Percentiles rank a stretch among this genome's conserved stretches.
phyloP scores from a whole-genome alignment of 2,329 filamentous ascomycete species.

The Pyricularia pennisetigena region DNA sequence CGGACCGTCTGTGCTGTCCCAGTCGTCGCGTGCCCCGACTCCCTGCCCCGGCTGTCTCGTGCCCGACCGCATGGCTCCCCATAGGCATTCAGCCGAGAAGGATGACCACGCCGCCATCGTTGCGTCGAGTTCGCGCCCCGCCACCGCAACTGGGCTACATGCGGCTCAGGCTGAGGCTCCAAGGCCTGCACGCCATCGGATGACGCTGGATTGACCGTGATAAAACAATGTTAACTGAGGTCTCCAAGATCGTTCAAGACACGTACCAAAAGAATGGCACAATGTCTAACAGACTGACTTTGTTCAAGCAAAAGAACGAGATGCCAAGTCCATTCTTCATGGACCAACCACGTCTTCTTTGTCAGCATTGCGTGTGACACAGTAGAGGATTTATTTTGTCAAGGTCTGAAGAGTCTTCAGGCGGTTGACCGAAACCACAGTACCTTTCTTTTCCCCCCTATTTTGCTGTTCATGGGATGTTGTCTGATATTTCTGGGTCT shows the following conservation, averaged over 20 bases:
- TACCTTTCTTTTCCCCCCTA: no score
- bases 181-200: background rate
- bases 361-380: background rate
- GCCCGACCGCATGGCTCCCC: background rate
- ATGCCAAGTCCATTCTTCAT: background rate
- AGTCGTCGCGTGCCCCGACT: background rate
- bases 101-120: background rate
- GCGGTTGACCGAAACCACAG: no score
- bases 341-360: background rate
- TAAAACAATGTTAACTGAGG: no score
- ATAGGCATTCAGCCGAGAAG: no score
- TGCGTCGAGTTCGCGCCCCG: background rate
- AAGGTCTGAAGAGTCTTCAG: no score
- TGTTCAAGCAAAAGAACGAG: background rate
- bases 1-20: background rate
- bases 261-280: background rate
- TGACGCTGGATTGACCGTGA: background rate
- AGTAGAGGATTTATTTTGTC: background rate
- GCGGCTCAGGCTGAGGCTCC: background rate
- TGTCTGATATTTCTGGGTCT: background rate
- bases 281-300: background rate
- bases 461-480: background rate
- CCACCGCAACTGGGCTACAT: background rate
- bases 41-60: background rate
- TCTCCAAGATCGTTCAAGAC: no score